Base-by-base conservation (phyloP, 83 land plant genomes). In the Isoetes engelmannii region DNA sequence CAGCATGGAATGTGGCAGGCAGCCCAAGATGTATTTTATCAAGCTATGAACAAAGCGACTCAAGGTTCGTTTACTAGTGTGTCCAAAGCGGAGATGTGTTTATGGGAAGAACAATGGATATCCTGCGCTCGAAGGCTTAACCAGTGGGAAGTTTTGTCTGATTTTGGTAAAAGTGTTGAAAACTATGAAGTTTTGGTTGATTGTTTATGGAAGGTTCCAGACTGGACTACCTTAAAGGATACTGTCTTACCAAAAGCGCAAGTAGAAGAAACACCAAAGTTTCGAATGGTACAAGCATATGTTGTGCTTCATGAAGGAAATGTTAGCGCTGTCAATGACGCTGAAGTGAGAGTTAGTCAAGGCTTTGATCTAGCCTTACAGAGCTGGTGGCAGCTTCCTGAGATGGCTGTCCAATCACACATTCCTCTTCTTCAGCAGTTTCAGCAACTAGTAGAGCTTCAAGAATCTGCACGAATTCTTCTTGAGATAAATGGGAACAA, bases 31-130 rank as follows among this genome's bases (percentile, higher is more conserved):
- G 85, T 92, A 60, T 95, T 95, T 68, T 89, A 84, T 65, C 90
- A 89, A 64, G 94, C 95, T 48, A 92, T 95, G 95, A 82, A 82
- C 65, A 95, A 95, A 79, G 97, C 99, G 53, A 95, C 89, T 63
- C 96, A 90, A 71, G 99, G 97, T n/a, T 83, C 89, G 13, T 95
- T 91, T 70, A 92, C 81, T 72, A 85, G 84, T 71, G 86, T 92
- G 37, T 86, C 99, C 5, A 95, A 95, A 67, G 91, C 99, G 58
- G 99, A 95, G 75, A 92, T 95, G 97, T 92, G 97, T 77, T 86
- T 95, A 47, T 95, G 99, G 97, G 99, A 95, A 72, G 99, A 95
- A 54, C 99, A 95, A 67, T 95, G 97, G 97, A 83, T 95, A 41
- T 77, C 81, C 44, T 95, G 97, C 82, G 94, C 99, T 47, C 76